These are phyloP conservation scores for Trichophaea hybrida DNA, from an alignment of 2,329 filamentous ascomycete genomes.

Conservation along the genomic window DNA sequence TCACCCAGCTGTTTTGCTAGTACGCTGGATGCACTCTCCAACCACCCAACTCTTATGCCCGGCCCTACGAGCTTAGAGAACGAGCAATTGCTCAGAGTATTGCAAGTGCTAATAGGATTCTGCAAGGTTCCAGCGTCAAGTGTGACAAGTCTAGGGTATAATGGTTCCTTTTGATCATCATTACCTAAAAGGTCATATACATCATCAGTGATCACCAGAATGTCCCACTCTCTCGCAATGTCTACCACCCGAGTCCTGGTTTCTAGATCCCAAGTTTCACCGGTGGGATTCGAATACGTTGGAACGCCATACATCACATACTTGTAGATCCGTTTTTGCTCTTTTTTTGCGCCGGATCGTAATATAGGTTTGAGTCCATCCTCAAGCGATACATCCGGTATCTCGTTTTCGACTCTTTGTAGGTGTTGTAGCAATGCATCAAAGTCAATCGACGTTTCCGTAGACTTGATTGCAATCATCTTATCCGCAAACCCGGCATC, in stretches of 20 bases:
- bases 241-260: slow-evolving; percentile 54
- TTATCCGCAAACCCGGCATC: slow-evolving; percentile 20
- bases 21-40: slow-evolving; percentile 51
- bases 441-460: slow-evolving; percentile 11
- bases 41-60: slow-evolving; percentile 77
- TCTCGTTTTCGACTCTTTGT: neutral
- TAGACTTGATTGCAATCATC: slow-evolving; percentile 12
- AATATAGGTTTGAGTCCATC: slow-evolving; percentile 13
- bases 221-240: slow-evolving; percentile 66
- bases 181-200: slow-evolving; percentile 69
- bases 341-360: neutral
- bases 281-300: slow-evolving; percentile 78
- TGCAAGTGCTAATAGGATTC: slow-evolving; percentile 37
- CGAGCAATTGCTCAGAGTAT: slow-evolving; percentile 71
- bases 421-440: slow-evolving; percentile 4
- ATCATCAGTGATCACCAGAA: slow-evolving; percentile 75
- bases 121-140: slow-evolving; percentile 4
- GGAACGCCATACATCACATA: slow-evolving; percentile 82
- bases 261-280: slow-evolving; percentile 59
- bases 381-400: slow-evolving; percentile 14
- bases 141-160: slow-evolving; percentile 18
- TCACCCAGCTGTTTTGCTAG: slow-evolving; percentile 41
- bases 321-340: slow-evolving; percentile 45
- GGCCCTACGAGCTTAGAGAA: slow-evolving; percentile 82
- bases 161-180: slow-evolving; percentile 2